A percentile compares a stretch with the other conserved stretches of the same genome.
Conservation (phyloP, 2,329 filamentous ascomycete genomes). For the Hypoxylon sp. region DNA sequence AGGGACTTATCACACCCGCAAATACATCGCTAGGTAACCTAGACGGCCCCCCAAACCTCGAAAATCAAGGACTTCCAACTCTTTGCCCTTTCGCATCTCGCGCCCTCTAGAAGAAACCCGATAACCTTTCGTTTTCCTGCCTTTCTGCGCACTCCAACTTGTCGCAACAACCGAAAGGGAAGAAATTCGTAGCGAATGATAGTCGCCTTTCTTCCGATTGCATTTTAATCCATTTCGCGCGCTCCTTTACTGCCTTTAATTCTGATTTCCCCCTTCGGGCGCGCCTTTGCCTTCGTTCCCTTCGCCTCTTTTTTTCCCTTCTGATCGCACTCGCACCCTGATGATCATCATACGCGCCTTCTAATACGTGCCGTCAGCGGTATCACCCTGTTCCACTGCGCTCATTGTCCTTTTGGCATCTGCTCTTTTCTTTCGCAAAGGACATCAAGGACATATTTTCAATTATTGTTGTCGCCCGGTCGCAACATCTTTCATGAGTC, state of each 20-base stretch:
- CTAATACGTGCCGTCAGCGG: conserved; percentile 35
- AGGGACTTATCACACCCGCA: conserved; percentile 29
- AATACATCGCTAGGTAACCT: conserved; percentile 27
- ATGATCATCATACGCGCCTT: conserved; percentile 43
- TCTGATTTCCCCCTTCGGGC: conserved; percentile 32
- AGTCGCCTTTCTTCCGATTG: conserved; percentile 41
- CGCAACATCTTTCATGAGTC: conserved; percentile 41
- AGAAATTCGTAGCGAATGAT: conserved; percentile 41
- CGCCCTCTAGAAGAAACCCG: conserved; percentile 28
- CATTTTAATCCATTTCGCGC: conserved; percentile 51
- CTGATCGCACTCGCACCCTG: conserved; percentile 32
- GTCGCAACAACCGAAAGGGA: conserved; percentile 37
- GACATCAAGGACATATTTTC: conserved; percentile 24
- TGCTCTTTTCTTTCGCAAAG: conserved; percentile 36
- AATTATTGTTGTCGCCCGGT: conserved; percentile 41
- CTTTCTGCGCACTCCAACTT: conserved; percentile 26
- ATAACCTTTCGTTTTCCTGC: conserved; percentile 33
- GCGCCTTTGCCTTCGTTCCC: conserved; percentile 31
- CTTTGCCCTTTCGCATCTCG: conserved; percentile 31
- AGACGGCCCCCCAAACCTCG: conserved; percentile 16
- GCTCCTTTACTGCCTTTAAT: conserved; percentile 50
- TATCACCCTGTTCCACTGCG: conserved; percentile 28
- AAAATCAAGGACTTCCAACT: conserved; percentile 14
- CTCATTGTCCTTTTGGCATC: conserved; percentile 31
- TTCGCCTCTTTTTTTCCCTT: conserved; percentile 32